These are phyloP conservation scores for Calonectria crousiana DNA, from an alignment of 2,329 filamentous ascomycete species.

Conservation along the genomic window DNA sequence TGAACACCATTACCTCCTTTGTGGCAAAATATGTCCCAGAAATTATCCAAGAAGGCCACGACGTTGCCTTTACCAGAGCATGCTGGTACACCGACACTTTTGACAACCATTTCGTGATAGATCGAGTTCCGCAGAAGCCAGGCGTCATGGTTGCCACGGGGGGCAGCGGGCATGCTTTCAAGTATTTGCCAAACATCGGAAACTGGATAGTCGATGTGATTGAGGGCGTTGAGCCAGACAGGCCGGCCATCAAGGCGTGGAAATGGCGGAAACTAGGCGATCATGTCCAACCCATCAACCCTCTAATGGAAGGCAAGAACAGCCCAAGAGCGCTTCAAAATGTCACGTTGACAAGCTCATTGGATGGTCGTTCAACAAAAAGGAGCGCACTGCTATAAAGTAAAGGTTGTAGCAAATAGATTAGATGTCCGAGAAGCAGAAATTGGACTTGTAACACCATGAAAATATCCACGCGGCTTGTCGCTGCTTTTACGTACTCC, in stretches of 20 bases:
- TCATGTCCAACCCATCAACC: neutral
- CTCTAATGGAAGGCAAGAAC: constrained; percentile 18
- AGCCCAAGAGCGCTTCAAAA: constrained; percentile 17
- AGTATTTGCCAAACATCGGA: constrained; percentile 70
- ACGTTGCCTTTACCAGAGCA: constrained; percentile 49
- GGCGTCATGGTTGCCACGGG: constrained; percentile 71
- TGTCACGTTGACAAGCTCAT: constrained; percentile 15
- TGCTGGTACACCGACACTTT: constrained; percentile 52
- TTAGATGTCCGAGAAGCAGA: neutral
- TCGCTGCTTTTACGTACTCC: too few species aligned
- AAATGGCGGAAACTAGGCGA: constrained; percentile 8
- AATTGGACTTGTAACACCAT: neutral
- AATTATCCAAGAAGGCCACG: constrained; percentile 48
- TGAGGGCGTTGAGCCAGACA: constrained; percentile 18
- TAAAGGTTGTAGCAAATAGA: neutral
- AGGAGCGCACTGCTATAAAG: constrained; percentile 7
- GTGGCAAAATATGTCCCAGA: constrained; percentile 58
- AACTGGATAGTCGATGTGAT: constrained; percentile 62
- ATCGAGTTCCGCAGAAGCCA: constrained; percentile 63
- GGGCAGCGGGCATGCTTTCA: constrained; percentile 73
- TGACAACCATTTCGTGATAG: constrained; percentile 50
- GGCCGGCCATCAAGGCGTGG: constrained; percentile 19
- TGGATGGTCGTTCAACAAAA: constrained; percentile 10
- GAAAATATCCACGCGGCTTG: too few species aligned
- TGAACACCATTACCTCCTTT: constrained; percentile 48